Percentiles rank a stretch among this genome's conserved stretches.
phyloP scores from a whole-genome alignment of 306 rosid species.

The Rosa persica region DNA sequence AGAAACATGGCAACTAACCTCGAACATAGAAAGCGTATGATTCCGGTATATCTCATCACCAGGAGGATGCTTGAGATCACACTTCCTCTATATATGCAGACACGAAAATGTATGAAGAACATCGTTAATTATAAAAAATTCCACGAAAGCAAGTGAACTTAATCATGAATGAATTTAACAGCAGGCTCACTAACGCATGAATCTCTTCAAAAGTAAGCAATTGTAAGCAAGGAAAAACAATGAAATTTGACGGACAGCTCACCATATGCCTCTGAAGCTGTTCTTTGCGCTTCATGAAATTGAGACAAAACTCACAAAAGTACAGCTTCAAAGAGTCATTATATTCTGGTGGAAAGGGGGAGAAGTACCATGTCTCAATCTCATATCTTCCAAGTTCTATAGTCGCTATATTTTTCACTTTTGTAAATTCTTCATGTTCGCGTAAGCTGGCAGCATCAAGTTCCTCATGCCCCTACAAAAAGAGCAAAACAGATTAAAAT shows the following conservation, averaged over 20 bases:
- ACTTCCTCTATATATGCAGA: constrained; percentile 68
- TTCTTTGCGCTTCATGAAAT: constrained; percentile 98
- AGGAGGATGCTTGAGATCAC: constrained; percentile 99
- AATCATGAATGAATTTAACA: constrained; percentile 1
- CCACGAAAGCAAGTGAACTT: background rate
- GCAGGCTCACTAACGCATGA: constrained; percentile 4
- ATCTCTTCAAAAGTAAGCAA: constrained; percentile 16
- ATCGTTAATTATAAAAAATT: background rate
- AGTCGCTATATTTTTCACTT: constrained; percentile 98
- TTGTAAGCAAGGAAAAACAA: constrained; percentile 13
- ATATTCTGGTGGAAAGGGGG: constrained; percentile 98
- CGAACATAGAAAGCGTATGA: constrained; percentile 99
- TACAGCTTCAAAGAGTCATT: constrained; percentile 83
- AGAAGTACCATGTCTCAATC: constrained; percentile 99
- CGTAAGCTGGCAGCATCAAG: constrained; percentile 99
- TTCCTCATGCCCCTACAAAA: constrained; percentile 90
- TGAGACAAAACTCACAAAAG: constrained; percentile 99
- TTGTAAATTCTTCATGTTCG: constrained; percentile 97
- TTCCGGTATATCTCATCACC: constrained; percentile 98
- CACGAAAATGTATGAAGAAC: background rate
- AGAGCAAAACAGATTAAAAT: background rate
- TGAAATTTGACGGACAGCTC: constrained; percentile 45
- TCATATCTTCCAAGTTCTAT: constrained; percentile 99
- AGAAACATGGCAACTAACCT: constrained; percentile 51
- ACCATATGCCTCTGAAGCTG: constrained; percentile 99